Conservation (phyloP, 805 yeast species). For the Candida multigemmis region DNA sequence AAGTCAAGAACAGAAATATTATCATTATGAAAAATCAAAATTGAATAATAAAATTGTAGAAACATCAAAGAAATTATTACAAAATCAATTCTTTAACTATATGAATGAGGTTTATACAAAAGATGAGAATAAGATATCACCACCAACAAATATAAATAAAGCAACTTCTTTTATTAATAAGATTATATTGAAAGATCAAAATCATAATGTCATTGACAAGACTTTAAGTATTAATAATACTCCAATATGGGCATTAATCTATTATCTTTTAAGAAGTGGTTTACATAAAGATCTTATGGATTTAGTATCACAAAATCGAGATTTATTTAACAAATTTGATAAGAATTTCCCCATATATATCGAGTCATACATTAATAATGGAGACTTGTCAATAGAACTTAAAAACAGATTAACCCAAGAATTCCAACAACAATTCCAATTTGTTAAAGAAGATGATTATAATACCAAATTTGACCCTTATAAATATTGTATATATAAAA, state of each 20-base stretch:
- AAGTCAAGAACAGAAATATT: slow-evolving; percentile 26
- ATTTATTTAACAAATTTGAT: slow-evolving; percentile 76
- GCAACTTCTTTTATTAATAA: slow-evolving; percentile 48
- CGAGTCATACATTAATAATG: slow-evolving; percentile 50
- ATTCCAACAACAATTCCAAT: slow-evolving; percentile 75
- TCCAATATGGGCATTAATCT: slow-evolving; percentile 93
- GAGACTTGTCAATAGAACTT: slow-evolving; percentile 57
- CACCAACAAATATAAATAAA: slow-evolving; percentile 60
- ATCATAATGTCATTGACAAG: slow-evolving; percentile 16
- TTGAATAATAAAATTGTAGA: slow-evolving; percentile 38
- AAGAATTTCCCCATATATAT: slow-evolving; percentile 75
- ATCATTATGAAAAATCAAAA: slow-evolving; percentile 12
- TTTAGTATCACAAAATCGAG: slow-evolving; percentile 52
- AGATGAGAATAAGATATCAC: slow-evolving; percentile 38
- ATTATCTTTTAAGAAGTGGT: slow-evolving; percentile 81
- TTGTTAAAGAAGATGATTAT: slow-evolving; percentile 33
- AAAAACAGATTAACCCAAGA: slow-evolving; percentile 67
- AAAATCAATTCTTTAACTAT: slow-evolving; percentile 68
- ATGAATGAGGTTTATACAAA: slow-evolving; percentile 57
- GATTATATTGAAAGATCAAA: slow-evolving; percentile 23
- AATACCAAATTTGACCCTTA: slow-evolving; percentile 67
- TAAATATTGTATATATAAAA: slow-evolving; percentile 82
- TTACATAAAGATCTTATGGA: slow-evolving; percentile 69
- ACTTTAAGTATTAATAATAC: slow-evolving; percentile 56
- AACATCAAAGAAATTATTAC: slow-evolving; percentile 55